Percentiles rank a stretch among this genome's conserved stretches.
Evolutionary conservation across 2,329 filamentous ascomycete genomes (phyloP).

Genomic region (Colletotrichum tanaceti): DNA sequence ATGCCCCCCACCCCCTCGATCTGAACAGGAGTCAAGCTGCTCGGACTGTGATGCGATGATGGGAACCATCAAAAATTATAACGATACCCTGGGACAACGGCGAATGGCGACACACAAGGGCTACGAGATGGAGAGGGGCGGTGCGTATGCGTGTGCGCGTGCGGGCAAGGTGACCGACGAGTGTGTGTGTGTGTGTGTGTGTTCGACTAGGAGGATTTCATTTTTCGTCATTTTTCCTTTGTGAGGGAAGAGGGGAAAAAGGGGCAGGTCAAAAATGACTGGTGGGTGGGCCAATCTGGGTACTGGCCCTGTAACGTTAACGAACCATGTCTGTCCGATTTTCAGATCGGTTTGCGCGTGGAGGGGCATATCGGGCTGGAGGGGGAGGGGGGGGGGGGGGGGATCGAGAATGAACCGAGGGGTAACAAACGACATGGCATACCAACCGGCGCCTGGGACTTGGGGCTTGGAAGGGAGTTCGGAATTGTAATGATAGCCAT

Average conservation of each 20-base stretch:
- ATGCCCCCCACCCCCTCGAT: conserved; percentile 11
- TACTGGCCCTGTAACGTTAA: conserved; percentile 39
- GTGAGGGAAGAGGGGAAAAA: conserved; percentile 26
- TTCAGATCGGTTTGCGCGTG: conserved; percentile 34
- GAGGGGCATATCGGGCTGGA: conserved; percentile 8
- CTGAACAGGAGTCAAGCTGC: conserved; percentile 26
- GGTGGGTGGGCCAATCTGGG: conserved; percentile 36
- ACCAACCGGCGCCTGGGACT: conserved; percentile 28
- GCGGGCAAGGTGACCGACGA: conserved; percentile 19
- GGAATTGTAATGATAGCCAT: conserved; percentile 32
- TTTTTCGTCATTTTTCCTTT: conserved; percentile 26
- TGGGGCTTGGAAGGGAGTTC: conserved; percentile 25
- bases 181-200: conserved; percentile 6
- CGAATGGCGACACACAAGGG: conserved; percentile 34
- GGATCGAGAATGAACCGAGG: conserved; percentile 7
- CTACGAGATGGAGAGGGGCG: conserved; percentile 5
- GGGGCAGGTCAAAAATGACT: conserved; percentile 24
- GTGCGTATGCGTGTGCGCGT: neutral
- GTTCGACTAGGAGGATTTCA: conserved; percentile 33
- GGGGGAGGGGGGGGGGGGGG: neutral
- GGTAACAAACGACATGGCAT: conserved; percentile 29
- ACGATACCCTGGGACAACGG: conserved; percentile 39
- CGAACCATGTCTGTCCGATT: conserved; percentile 37
- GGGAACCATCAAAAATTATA: conserved; percentile 28
- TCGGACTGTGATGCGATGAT: conserved; percentile 21